Conservation (phyloP, 2,329 filamentous ascomycete genomes). For the Scortechinia acanthostroma region DNA sequence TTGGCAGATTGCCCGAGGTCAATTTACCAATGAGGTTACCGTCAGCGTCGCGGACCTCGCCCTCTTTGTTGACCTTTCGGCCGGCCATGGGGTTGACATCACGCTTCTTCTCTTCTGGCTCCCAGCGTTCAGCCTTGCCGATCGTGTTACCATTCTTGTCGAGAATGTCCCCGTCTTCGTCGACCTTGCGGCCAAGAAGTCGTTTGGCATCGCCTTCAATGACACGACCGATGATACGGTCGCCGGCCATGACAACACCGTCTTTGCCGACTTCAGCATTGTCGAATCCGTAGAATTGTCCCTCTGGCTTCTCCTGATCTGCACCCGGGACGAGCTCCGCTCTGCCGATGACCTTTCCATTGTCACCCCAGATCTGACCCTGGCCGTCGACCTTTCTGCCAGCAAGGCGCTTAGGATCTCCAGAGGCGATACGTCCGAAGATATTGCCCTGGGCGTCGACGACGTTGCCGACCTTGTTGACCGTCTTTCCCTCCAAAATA, state of each 20-base stretch:
- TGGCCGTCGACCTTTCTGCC: conserved; percentile 41
- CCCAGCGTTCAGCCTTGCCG: conserved; percentile 19
- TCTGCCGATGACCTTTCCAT: conserved; percentile 41
- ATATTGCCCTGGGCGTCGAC: conserved; percentile 22
- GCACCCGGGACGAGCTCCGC: conserved; percentile 42
- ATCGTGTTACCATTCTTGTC: conserved; percentile 42
- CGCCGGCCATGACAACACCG: conserved; percentile 37
- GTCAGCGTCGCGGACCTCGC: conserved; percentile 19
- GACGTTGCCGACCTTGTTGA: conserved; percentile 52
- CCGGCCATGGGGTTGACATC: conserved; percentile 14
- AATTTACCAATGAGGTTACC: conserved; percentile 33
- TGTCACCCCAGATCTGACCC: conserved; percentile 44
- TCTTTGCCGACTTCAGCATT: conserved; percentile 39
- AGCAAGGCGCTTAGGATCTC: conserved; percentile 41
- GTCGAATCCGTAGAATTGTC: conserved; percentile 39
- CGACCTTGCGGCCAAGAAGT: conserved; percentile 50
- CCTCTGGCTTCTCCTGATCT: conserved; percentile 29
- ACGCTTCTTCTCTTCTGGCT: conserved; percentile 20
- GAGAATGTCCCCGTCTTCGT: conserved; percentile 58
- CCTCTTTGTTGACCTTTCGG: conserved; percentile 18
- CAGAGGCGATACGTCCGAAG: conserved; percentile 39
- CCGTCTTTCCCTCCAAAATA: conserved; percentile 38
- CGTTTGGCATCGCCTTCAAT: conserved; percentile 52
- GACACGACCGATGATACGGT: conserved; percentile 48
- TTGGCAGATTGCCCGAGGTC: conserved; percentile 39